phyloP scores from a whole-genome alignment of 345 rosid genomes.

The Eucalyptus marginata region DNA sequence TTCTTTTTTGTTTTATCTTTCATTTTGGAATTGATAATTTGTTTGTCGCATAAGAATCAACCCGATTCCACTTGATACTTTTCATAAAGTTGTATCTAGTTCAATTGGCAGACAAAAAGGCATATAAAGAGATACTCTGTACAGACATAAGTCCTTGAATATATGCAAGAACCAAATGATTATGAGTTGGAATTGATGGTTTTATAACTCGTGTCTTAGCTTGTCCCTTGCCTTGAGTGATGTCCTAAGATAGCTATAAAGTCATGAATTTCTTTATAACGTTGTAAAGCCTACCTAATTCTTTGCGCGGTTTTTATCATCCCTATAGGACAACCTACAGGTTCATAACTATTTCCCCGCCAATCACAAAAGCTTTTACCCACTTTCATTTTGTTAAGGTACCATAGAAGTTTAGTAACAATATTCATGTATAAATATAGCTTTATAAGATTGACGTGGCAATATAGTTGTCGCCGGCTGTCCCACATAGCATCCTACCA shows the following conservation, averaged over 20 bases:
- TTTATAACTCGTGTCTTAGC: neutral
- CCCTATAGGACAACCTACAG: neutral
- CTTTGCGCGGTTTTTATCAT: neutral
- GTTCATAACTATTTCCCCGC: neutral
- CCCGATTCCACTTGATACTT: neutral
- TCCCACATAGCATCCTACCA: neutral
- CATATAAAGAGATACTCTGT: neutral
- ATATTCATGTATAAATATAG: neutral
- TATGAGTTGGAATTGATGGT: neutral
- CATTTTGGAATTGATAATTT: neutral
- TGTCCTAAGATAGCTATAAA: neutral
- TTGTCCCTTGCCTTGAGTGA: neutral
- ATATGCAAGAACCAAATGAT: neutral
- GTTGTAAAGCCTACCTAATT: neutral
- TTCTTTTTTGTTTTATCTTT: neutral
- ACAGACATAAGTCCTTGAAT: neutral
- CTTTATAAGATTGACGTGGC: neutral
- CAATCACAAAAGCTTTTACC: neutral
- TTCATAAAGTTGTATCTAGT: neutral
- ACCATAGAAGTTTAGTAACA: neutral
- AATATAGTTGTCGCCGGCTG: accelerated
- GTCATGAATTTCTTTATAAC: neutral
- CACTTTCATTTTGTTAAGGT: neutral
- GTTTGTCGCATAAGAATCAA: neutral
- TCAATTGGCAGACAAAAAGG: neutral